These are phyloP conservation scores for Sporothrix humicola DNA, from an alignment of 2,329 filamentous ascomycete species.

Conservation along the genomic window DNA sequence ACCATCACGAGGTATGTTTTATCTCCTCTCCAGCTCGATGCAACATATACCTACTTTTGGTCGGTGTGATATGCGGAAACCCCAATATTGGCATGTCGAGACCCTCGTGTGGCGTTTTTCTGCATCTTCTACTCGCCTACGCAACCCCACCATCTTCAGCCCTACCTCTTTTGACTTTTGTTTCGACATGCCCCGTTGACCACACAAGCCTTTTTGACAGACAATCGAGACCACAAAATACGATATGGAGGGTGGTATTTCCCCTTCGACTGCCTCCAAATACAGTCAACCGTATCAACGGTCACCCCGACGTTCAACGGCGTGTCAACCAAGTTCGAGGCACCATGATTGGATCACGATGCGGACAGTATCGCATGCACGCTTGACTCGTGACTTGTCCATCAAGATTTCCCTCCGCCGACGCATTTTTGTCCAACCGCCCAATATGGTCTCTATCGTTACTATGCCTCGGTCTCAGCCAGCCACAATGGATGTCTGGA, in stretches of 20 bases:
- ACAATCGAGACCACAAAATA: no score
- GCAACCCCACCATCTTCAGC: background rate
- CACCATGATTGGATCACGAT: background rate
- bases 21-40: background rate
- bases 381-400: no score
- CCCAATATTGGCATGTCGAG: background rate
- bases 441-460: background rate
- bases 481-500: background rate
- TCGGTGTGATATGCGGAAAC: background rate
- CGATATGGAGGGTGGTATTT: no score
- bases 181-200: no score
- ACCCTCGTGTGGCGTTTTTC: slow-evolving; percentile 11
- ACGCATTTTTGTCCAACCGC: no score
- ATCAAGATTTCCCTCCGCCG: no score
- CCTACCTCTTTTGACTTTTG: background rate
- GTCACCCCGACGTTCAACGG: no score
- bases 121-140: background rate
- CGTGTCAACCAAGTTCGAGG: background rate
- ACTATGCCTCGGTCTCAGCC: background rate
- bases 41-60: background rate
- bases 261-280: no score
- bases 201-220: no score
- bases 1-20: background rate
- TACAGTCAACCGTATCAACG: no score
- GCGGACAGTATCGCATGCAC: background rate